Evolutionary conservation across 2,329 filamentous ascomycete species (phyloP), one percentile per base, ranked within the genome.

Genomic region (Coleophoma eucalyptorum): DNA sequence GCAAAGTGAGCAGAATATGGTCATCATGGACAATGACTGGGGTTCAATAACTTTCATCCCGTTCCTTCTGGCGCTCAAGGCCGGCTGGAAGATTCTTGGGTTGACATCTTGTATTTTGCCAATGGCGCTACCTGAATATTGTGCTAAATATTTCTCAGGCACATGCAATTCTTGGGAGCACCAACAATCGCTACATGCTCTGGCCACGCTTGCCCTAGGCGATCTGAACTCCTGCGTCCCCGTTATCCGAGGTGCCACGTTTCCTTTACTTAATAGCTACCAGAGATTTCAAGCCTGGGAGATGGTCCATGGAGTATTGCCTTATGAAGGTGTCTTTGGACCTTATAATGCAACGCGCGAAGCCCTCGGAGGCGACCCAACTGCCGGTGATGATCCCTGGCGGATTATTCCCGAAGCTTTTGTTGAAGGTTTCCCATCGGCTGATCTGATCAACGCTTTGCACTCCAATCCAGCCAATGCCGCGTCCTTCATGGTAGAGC

Each of bases 81-180:
- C 69, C 4, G 69, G 67, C 21, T 71, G 71, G 60, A 67, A 77
- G 31, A 61, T 77, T 13, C 62, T 78, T 1, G 74, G 69, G 3
- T 52, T 74, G 2, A 60, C 65, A 15, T 67, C 64, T 2, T 55
- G 54, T 59, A 48, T 26, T 5, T 26, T 26, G 6, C 40, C 18
- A 32, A 18, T 1, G 6, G 5, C 35, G 16, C 16, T 43, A 19
- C 4, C 12, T 43, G 16, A 38, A 6, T 12, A 12, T 20, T 41
- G 31, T 5, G 16, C 43, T 49, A 35, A 50, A 11, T 10, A 7
- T 63, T 38, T 18, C 15, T 15, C 35, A 38, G 35, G 35, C 6
- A 78, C 74, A 3, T 66, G 67, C 33, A 69, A 78, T 51, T 68
- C 68, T 3, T 78, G 73, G 74, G 68, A 73, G 33, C 63, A 67